These are phyloP conservation scores for Leptoxyphium fumago DNA, from an alignment of 2,329 filamentous ascomycete genomes.

Conservation along the genomic window DNA sequence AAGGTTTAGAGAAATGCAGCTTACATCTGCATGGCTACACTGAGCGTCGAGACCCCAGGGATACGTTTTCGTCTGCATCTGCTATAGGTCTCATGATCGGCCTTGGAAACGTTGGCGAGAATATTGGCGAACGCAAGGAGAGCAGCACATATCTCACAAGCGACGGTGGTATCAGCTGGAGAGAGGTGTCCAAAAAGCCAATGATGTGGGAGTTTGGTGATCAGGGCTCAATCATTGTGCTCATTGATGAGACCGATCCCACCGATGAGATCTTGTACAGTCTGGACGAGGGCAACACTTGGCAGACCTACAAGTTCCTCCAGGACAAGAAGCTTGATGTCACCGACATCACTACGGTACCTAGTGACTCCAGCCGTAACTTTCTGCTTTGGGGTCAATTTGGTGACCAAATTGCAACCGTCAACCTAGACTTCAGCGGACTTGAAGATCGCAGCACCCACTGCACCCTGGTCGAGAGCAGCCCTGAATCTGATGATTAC, in stretches of 20 bases:
- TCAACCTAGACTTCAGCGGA: constrained; percentile 82
- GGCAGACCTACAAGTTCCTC: constrained; percentile 61
- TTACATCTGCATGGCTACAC: constrained; percentile 94
- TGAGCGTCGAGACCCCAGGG: constrained; percentile 64
- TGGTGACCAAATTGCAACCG: constrained; percentile 46
- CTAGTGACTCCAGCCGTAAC: constrained; percentile 77
- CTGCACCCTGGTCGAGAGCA: constrained; percentile 53
- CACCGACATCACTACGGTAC: constrained; percentile 70
- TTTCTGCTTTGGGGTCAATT: constrained; percentile 77
- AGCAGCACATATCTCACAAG: constrained; percentile 81
- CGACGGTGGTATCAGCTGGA: constrained; percentile 86
- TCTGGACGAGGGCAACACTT: constrained; percentile 64
- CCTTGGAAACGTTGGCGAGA: constrained; percentile 74
- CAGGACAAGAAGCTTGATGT: constrained; percentile 49
- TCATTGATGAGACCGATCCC: constrained; percentile 56
- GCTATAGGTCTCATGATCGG: constrained; percentile 86
- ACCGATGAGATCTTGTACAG: constrained; percentile 63
- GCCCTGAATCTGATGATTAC: constrained; percentile 55
- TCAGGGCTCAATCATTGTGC: constrained; percentile 80
- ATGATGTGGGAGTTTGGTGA: constrained; percentile 95
- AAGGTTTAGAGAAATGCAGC: constrained; percentile 51
- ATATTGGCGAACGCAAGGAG: constrained; percentile 51
- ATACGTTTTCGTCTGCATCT: constrained; percentile 77
- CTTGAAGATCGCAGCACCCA: constrained; percentile 48
- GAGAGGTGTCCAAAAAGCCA: constrained; percentile 66